Percentiles rank a stretch among this genome's conserved stretches.
These are phyloP conservation scores for Russula sp. DNA, from an alignment of 768 basidiomycete genomes.

Conservation along the genomic window DNA sequence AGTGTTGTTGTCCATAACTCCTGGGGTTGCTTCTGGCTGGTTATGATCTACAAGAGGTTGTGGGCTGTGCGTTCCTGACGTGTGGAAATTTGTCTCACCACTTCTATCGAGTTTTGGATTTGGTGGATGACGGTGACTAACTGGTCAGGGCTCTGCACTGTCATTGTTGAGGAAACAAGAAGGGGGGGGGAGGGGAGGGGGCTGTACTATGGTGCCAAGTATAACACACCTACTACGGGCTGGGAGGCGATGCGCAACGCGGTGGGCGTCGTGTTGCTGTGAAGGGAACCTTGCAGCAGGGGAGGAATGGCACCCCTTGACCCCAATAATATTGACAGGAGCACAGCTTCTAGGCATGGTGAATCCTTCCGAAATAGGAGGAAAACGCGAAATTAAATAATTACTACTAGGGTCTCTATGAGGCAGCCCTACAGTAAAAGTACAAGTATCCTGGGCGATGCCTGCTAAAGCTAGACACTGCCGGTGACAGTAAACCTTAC, in stretches of 20 bases:
- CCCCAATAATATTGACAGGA: not conserved
- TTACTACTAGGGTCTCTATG: no score
- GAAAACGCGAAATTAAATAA: not conserved
- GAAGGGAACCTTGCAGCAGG: not conserved
- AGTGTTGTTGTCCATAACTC: slow-evolving; percentile 1
- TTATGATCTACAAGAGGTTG: not conserved
- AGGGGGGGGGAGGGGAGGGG: not conserved
- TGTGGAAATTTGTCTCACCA: not conserved
- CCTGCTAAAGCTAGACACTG: no score
- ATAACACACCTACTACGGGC: not conserved
- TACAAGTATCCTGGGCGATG: no score
- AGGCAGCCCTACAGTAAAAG: not conserved
- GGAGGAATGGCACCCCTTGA: not conserved
- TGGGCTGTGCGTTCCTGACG: not conserved
- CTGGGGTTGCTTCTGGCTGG: slow-evolving; percentile 11
- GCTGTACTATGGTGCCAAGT: not conserved
- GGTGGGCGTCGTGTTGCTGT: slow-evolving; percentile 3
- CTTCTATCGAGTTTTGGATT: slow-evolving; percentile 7
- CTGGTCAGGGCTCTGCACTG: slow-evolving; percentile 11
- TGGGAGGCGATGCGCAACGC: slow-evolving; percentile 10
- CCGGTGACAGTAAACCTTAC: not conserved
- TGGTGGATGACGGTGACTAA: slow-evolving; percentile 11
- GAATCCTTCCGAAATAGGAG: not conserved
- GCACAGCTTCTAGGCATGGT: slow-evolving; percentile 9
- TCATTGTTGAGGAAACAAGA: slow-evolving; percentile 11